Conservation (phyloP, 768 basidiomycete genomes). For the Suillus tomentosus region DNA sequence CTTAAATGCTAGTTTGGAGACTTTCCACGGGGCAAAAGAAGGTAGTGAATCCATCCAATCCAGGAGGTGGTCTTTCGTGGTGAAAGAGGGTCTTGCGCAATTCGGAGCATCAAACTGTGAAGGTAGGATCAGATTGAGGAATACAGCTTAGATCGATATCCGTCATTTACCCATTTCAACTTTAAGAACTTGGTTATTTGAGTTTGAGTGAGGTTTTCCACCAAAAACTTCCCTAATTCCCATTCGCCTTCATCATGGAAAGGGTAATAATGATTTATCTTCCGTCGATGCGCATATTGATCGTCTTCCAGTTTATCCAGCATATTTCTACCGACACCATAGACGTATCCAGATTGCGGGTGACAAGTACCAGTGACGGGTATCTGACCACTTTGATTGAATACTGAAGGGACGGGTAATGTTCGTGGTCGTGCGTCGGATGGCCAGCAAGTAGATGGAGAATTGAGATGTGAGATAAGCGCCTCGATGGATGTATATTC, state of each 20-base stretch:
- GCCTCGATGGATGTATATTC: not conserved
- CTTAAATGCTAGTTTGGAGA: no score
- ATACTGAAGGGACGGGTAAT: not conserved
- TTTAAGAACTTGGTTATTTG: no score
- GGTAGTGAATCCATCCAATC: no score
- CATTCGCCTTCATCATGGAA: slow-evolving; percentile 36
- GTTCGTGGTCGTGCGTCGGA: not conserved
- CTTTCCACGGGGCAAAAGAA: no score
- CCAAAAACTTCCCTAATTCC: no score
- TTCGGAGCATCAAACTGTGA: no score
- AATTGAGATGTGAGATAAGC: not conserved
- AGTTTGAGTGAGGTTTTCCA: no score
- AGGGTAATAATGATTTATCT: slow-evolving; percentile 33
- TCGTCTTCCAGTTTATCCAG: slow-evolving; percentile 29
- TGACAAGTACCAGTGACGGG: slow-evolving; percentile 6
- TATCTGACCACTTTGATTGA: not conserved
- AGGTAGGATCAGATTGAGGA: no score
- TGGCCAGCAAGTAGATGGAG: not conserved
- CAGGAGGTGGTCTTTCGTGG: no score
- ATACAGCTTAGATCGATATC: no score
- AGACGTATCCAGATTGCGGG: slow-evolving; percentile 13
- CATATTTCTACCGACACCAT: slow-evolving; percentile 23
- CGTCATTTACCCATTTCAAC: no score
- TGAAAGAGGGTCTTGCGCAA: no score
- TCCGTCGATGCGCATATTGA: slow-evolving; percentile 16